These are phyloP conservation scores for Fusarium citri DNA, from an alignment of 2,329 filamentous ascomycete species.

Conservation along the genomic window DNA sequence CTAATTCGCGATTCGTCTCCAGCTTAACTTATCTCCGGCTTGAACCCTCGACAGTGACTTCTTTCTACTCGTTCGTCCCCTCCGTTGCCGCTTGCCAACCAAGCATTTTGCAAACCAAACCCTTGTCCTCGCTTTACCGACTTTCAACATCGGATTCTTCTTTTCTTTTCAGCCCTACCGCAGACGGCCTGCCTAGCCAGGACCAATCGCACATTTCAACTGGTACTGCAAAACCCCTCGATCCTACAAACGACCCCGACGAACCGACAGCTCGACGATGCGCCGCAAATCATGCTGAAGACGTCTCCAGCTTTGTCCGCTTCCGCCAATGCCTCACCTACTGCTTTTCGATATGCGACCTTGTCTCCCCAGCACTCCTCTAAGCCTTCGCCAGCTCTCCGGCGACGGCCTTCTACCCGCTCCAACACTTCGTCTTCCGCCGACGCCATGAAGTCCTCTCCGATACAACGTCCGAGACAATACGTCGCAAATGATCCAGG, in stretches of 20 bases:
- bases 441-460: conserved; percentile 46
- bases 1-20: conserved; percentile 45
- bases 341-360: conserved; percentile 55
- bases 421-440: conserved; percentile 35
- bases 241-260: conserved; percentile 25
- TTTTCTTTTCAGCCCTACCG: conserved; percentile 23
- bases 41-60: conserved; percentile 24
- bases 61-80: conserved; percentile 15
- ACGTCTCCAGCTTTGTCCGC: conserved; percentile 65
- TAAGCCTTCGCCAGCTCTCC: conserved; percentile 43
- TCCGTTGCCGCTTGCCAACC: conserved; percentile 32
- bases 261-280: conserved; percentile 54
- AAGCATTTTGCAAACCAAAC: conserved; percentile 10
- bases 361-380: conserved; percentile 44
- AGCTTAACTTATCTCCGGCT: conserved; percentile 20
- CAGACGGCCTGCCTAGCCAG: neutral
- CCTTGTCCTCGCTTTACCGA: conserved; percentile 24
- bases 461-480: conserved; percentile 41
- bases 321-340: conserved; percentile 65
- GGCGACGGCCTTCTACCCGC: conserved; percentile 45
- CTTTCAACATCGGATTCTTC: conserved; percentile 17
- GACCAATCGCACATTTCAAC: conserved; percentile 29
- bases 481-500: conserved; percentile 42
- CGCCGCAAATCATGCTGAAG: conserved; percentile 68
- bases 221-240: conserved; percentile 30